Conservation (phyloP, 2,329 filamentous ascomycete genomes). For the Penicillium sclerotiorum region DNA sequence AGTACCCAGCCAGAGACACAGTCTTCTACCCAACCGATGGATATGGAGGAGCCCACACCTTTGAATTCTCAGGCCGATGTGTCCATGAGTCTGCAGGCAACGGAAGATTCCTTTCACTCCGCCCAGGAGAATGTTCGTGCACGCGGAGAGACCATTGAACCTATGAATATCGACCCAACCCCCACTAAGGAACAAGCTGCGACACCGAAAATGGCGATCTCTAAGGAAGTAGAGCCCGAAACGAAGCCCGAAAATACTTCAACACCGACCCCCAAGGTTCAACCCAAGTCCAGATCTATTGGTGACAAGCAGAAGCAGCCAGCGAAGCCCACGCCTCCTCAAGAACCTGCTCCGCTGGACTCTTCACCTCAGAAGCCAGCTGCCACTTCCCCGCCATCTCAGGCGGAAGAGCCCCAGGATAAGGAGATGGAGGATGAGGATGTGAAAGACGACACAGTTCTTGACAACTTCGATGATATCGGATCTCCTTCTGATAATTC, state of each 20-base stretch:
- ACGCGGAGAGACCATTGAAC: constrained; percentile 42
- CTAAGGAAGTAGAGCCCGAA: constrained; percentile 8
- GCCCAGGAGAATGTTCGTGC: constrained; percentile 43
- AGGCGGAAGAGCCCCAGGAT: constrained; percentile 9
- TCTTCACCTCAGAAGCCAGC: constrained; percentile 22
- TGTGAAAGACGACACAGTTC: constrained; percentile 35
- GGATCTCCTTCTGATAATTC: constrained; percentile 52
- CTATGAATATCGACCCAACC: constrained; percentile 34
- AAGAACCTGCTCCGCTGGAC: constrained; percentile 8
- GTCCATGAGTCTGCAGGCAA: constrained; percentile 40
- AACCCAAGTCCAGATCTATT: background rate
- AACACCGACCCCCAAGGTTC: constrained; percentile 9
- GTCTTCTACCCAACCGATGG: constrained; percentile 36
- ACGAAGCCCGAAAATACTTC: constrained; percentile 4
- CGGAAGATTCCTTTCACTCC: constrained; percentile 52
- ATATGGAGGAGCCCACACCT: constrained; percentile 27
- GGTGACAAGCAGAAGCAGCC: constrained; percentile 4
- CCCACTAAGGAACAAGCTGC: constrained; percentile 21
- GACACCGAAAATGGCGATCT: constrained; percentile 3
- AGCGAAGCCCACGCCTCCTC: background rate
- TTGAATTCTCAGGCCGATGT: constrained; percentile 23
- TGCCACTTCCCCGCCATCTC: constrained; percentile 4
- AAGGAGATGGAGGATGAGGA: constrained; percentile 25
- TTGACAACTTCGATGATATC: constrained; percentile 48
- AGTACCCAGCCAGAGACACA: constrained; percentile 36